These are phyloP conservation scores for Westerdykella ornata DNA, from an alignment of 2,329 filamentous ascomycete genomes.

Conservation along the genomic window DNA sequence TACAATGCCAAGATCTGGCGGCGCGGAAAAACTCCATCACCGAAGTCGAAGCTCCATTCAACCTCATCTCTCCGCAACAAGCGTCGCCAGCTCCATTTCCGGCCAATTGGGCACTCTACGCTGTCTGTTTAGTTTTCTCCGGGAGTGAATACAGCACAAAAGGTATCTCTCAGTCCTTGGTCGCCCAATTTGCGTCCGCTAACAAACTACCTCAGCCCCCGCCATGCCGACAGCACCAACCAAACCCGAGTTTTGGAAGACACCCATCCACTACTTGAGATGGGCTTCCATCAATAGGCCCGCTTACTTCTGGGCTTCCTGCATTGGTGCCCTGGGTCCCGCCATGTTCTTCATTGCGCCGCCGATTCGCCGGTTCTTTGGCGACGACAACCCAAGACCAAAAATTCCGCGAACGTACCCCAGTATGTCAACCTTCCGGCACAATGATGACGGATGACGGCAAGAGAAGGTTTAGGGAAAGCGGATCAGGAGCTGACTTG, in stretches of 20 bases:
- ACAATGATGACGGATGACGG: neutral
- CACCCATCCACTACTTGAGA: conserved; percentile 75
- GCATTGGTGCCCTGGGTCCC: conserved; percentile 68
- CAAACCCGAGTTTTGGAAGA: conserved; percentile 66
- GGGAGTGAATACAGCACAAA: neutral
- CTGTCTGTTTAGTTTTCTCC: neutral
- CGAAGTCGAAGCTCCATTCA: conserved; percentile 1
- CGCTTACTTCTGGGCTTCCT: conserved; percentile 80
- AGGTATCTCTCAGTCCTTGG: neutral
- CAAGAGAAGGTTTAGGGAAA: neutral
- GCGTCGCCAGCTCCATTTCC: neutral
- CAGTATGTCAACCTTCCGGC: conserved; percentile 53
- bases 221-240: conserved; percentile 52
- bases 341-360: conserved; percentile 63
- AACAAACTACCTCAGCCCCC: conserved; percentile 9
- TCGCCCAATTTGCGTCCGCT: neutral
- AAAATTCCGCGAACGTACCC: conserved; percentile 84
- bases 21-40: conserved; percentile 19
- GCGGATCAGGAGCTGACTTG: neutral
- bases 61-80: neutral
- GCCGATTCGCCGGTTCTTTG: conserved; percentile 62
- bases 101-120: neutral
- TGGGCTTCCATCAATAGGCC: conserved; percentile 86
- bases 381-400: conserved; percentile 60
- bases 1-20: conserved; percentile 31